Evolutionary conservation across 2,329 filamentous ascomycete genomes (phyloP), one percentile per base, ranked within the genome.

Genomic region (Botrytis porri): DNA sequence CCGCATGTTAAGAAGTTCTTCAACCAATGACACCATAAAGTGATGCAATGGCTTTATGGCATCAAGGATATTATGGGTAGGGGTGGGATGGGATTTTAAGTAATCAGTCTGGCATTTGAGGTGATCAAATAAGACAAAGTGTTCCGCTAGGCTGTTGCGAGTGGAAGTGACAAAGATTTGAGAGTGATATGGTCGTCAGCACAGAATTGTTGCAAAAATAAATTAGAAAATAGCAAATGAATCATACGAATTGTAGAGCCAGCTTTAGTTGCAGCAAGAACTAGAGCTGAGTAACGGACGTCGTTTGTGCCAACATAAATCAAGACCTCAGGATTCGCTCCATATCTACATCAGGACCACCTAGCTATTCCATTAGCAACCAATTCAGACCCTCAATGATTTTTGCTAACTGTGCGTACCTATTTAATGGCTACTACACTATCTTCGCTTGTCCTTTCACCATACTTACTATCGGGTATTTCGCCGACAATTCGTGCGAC

Each of bases 231-330:
- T n/a, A n/a, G 37, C 22, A 20, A 45, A 59, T 48, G 3, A 10
- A 25, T 39, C 20, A 20, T 12, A 69, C 62, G 4, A 32, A 67
- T 35, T 4, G 4, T 67, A 12, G 57, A 54, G 5, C 32, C 18
- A 35, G 48, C 43, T 25, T 67, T 62, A 1, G 4, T 12, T 20
- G 41, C 62, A 25, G 39, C 62, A 45, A 61, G 12, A 25, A 62
- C 16, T 20, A 54, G 22, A 29, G 37, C 18, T 35, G 20, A 14
- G 29, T 57, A 73, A 32, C 62, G 41, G 3, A 72, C 25, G 20
- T 57, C 62, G 20, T 59, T 69, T 29, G 51, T 22, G 0, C 84
- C 84, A 70, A 85, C 81, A 76, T 84, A 86, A 4, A 83, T 82
- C 43, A 86, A 80, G 0, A 37, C 9, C n/a, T 71, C 25, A 18